phyloP scores from a whole-genome alignment of 1,284 basidiomycete species.

The Lentinula novae-zelandiae region DNA sequence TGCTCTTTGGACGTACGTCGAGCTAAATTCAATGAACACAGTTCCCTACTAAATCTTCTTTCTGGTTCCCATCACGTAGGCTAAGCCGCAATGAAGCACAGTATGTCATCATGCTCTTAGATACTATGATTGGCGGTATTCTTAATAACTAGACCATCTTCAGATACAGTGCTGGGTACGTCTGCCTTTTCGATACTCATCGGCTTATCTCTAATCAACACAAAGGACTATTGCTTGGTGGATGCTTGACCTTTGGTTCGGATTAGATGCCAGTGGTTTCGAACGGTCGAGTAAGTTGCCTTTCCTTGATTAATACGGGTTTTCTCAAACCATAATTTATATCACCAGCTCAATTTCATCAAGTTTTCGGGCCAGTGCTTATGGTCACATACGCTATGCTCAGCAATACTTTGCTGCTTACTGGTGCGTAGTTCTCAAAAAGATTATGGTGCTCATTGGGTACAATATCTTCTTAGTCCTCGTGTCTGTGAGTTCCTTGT shows the following conservation, averaged over 20 bases:
- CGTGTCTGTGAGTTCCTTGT: conserved; percentile 58
- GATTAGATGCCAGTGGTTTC: conserved; percentile 86
- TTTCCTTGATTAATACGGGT: not conserved
- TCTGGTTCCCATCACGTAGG: conserved; percentile 30
- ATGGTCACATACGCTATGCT: conserved; percentile 87
- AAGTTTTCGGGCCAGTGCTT: conserved; percentile 79
- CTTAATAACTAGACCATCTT: not conserved
- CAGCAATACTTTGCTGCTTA: conserved; percentile 83
- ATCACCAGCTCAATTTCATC: conserved; percentile 67
- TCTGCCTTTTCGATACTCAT: conserved; percentile 1
- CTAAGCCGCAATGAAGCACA: conserved; percentile 54
- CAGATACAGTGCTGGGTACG: conserved; percentile 45
- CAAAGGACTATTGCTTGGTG: conserved; percentile 78
- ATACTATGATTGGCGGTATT: not conserved
- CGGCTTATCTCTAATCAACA: conserved; percentile 9
- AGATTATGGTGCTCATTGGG: too few relatives aligned
- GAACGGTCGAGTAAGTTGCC: conserved; percentile 57
- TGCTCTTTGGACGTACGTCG: conserved; percentile 83
- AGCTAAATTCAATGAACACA: not conserved
- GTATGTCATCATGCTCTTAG: conserved; percentile 30
- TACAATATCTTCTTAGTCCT: conserved; percentile 43
- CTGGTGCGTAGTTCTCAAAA: conserved; percentile 43
- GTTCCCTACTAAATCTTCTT: not conserved
- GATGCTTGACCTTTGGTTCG: conserved; percentile 89
- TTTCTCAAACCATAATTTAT: not conserved